These are phyloP conservation scores for Alternaria angustiovoidea DNA, from an alignment of 2,329 filamentous ascomycete genomes.

Conservation along the genomic window DNA sequence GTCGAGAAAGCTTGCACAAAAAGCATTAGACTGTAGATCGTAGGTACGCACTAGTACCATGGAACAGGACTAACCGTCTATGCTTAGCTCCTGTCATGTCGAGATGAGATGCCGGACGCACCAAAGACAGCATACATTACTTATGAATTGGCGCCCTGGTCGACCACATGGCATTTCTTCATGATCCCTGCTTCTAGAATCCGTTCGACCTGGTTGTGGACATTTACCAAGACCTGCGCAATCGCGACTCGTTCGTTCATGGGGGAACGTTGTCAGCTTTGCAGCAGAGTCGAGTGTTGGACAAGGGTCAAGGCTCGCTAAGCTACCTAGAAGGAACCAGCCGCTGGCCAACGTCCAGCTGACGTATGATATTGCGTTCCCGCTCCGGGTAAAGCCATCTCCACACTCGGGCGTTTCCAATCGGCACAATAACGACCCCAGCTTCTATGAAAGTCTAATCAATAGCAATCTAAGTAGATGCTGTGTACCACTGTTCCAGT, in stretches of 20 bases:
- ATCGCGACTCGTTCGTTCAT: constrained; percentile 8
- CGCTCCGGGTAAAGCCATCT: constrained; percentile 31
- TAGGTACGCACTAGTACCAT: not conserved
- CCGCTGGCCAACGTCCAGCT: constrained; percentile 22
- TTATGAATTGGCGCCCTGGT: not conserved
- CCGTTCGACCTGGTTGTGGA: not conserved
- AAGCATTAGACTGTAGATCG: not conserved
- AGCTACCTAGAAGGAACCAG: constrained; percentile 22
- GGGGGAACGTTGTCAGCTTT: constrained; percentile 13
- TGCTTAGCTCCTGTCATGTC: not conserved
- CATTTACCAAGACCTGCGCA: constrained; percentile 9
- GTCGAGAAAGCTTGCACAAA: not conserved
- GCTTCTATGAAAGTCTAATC: constrained; percentile 35
- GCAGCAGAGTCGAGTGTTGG: constrained; percentile 11
- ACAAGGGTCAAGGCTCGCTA: constrained; percentile 31
- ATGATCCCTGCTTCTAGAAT: constrained; percentile 1
- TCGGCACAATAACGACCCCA: constrained; percentile 29
- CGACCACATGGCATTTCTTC: constrained; percentile 1
- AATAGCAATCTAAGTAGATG: constrained; percentile 44
- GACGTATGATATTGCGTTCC: constrained; percentile 33
- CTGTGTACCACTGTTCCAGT: constrained; percentile 30
- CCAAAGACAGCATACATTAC: not conserved
- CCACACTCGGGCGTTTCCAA: constrained; percentile 33
- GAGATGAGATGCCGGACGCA: not conserved
- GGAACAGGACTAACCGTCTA: not conserved